Conservation (phyloP, 192 early-diverging fungal genomes). For the Rhizoclosmatium globosum region DNA sequence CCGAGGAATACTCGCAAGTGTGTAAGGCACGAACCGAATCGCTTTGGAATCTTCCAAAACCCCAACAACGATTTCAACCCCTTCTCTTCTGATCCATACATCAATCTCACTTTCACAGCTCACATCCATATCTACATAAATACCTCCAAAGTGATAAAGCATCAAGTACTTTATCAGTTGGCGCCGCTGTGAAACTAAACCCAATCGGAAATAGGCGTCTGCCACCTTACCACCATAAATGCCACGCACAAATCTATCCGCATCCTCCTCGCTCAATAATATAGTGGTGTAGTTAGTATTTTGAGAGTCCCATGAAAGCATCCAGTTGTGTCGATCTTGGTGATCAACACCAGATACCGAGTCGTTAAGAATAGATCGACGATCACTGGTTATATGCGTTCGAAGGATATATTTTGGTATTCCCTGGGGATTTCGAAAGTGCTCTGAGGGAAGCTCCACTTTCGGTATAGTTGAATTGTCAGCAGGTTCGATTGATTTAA, state of each 20-base stretch:
- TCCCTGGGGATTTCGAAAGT: too few relatives aligned
- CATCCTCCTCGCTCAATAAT: background rate
- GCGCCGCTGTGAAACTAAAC: background rate
- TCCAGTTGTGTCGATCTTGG: background rate
- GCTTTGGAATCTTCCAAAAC: background rate
- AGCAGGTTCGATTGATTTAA: too few relatives aligned
- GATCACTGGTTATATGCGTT: too few relatives aligned
- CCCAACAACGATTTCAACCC: background rate
- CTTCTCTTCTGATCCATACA: background rate
- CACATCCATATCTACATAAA: constrained; percentile 18
- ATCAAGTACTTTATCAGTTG: constrained; percentile 19
- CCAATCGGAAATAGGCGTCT: background rate
- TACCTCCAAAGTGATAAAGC: constrained; percentile 21
- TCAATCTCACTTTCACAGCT: background rate
- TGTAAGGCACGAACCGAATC: too few relatives aligned
- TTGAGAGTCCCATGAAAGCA: background rate
- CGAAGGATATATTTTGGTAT: too few relatives aligned
- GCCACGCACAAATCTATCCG: constrained; percentile 1
- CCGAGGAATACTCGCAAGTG: too few relatives aligned
- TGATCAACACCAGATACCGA: background rate
- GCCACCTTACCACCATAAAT: background rate
- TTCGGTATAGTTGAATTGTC: too few relatives aligned
- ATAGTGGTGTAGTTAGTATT: background rate
- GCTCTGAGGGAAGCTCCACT: too few relatives aligned
- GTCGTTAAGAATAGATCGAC: background rate